These are phyloP conservation scores for Ciborinia camelliae DNA, from an alignment of 2,329 filamentous ascomycete genomes.

Conservation along the genomic window DNA sequence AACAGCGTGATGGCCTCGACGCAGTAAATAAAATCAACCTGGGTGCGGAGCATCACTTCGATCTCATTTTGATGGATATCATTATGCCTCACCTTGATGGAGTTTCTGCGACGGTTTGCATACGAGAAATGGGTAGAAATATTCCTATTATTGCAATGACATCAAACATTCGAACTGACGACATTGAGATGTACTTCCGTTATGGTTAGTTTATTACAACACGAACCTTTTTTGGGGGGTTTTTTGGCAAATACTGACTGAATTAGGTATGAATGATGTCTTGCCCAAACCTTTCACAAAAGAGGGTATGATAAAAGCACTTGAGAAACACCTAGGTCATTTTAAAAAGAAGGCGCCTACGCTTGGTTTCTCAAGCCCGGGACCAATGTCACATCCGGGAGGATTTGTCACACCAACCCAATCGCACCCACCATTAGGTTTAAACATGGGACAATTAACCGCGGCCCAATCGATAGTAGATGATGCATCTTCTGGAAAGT, in stretches of 20 bases:
- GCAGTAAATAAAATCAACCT: slow-evolving; percentile 80
- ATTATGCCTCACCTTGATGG: slow-evolving; percentile 97
- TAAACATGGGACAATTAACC: slow-evolving; percentile 35
- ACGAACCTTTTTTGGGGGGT: slow-evolving; percentile 13
- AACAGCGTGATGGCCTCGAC: slow-evolving; percentile 78
- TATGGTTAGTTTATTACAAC: slow-evolving; percentile 64
- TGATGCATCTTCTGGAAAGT: slow-evolving; percentile 37
- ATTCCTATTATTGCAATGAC: slow-evolving; percentile 98
- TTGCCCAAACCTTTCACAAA: slow-evolving; percentile 95
- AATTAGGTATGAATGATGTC: slow-evolving; percentile 90
- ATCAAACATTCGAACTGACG: slow-evolving; percentile 93
- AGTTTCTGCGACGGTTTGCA: slow-evolving; percentile 89
- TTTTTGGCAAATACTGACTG: slow-evolving; percentile 35
- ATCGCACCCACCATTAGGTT: slow-evolving; percentile 29
- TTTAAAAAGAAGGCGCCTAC: slow-evolving; percentile 60
- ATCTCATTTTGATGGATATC: slow-evolving; percentile 83
- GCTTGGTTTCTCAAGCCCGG: slow-evolving; percentile 22
- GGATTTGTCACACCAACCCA: slow-evolving; percentile 30
- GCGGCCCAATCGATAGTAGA: slow-evolving; percentile 35
- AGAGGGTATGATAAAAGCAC: slow-evolving; percentile 76
- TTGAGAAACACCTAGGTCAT: slow-evolving; percentile 85
- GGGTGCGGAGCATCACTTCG: slow-evolving; percentile 46
- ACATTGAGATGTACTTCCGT: slow-evolving; percentile 95
- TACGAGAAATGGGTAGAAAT: slow-evolving; percentile 77
- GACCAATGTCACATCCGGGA: slow-evolving; percentile 30